Base-by-base conservation (phyloP, 176 grass and related monocot genomes). In the Ensete ventricosum region DNA sequence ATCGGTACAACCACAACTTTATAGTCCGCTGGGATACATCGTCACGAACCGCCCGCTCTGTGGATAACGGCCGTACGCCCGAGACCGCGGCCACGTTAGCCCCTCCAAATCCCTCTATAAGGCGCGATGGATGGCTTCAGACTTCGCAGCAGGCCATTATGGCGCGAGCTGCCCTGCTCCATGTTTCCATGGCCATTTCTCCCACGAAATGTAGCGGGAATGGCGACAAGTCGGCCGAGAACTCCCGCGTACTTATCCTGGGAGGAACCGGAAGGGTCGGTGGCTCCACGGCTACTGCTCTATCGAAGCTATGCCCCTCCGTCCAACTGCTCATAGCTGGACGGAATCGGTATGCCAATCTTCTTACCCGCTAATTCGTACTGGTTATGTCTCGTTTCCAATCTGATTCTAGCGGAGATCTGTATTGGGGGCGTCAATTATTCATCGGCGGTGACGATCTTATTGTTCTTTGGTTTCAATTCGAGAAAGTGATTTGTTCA, bases 221-320 rank as follows among this genome's bases (percentile, higher is more conserved):
- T 19, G 29, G 67, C 10, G 29, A 19, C 55, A 60, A 11, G 9
- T 77, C 29, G 67, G 0, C 54, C 22, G 60, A 80, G 50, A 80
- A 11, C 62, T 81, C 80, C 9, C 84, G 88, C 76, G 95, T 98
- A 58, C 88, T 98, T 49, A 78, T 96, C 50, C 52, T 96, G 6
- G 92, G 92, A 2, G 92, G 89, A 77, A 87, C 92, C 52, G 92
- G 92, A 11, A 91, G 90, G 49, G 86, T 91, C 60, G 90, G 95
- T 9, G 95, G 95, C 2, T 98, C 95, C 79, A 93, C 95, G 12
- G 90, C 90, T 76, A 67, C 82, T 70, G 90, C 88, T 21, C 90
- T 98, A 14, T 91, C 90, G 26, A 85, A 83, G 22, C 95, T 93
- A 76, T 82, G 86, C 21, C 90, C 95, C 17, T 76, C 84, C 66